Percentiles rank a stretch among this genome's conserved stretches.
These are phyloP conservation scores for Amanita muscaria DNA, from an alignment of 768 basidiomycete genomes.

Conservation along the genomic window DNA sequence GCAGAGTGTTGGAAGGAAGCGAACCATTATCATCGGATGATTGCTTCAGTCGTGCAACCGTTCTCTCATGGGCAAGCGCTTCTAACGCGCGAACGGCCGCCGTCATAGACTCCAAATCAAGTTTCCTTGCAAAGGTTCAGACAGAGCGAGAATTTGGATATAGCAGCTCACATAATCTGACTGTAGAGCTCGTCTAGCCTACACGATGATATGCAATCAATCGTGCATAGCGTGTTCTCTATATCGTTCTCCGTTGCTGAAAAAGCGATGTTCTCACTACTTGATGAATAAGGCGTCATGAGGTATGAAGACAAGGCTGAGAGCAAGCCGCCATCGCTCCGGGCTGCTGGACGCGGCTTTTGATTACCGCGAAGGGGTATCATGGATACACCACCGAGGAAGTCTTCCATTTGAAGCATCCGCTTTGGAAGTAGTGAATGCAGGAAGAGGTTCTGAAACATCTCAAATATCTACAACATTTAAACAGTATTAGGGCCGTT, in stretches of 20 bases:
- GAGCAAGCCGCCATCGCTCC: slow-evolving; percentile 84
- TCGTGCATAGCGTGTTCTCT: slow-evolving; percentile 89
- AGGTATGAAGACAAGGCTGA: slow-evolving; percentile 93
- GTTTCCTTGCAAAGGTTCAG: slow-evolving; percentile 39
- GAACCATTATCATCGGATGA: slow-evolving; percentile 52
- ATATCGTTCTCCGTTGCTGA: slow-evolving; percentile 88
- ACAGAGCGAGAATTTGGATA: slow-evolving; percentile 4
- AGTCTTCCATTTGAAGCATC: slow-evolving; percentile 97
- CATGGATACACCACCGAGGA: slow-evolving; percentile 87
- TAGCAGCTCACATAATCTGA: slow-evolving; percentile 72
- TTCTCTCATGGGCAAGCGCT: slow-evolving; percentile 83
- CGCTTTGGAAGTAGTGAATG: slow-evolving; percentile 84
- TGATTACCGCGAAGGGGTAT: slow-evolving; percentile 81
- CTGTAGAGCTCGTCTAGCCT: slow-evolving; percentile 89
- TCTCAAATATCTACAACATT: slow-evolving; percentile 79
- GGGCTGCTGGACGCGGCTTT: slow-evolving; percentile 49
- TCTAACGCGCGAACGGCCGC: slow-evolving; percentile 83
- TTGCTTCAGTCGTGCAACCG: slow-evolving; percentile 68
- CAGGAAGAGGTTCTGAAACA: slow-evolving; percentile 94
- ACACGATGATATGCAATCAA: slow-evolving; percentile 93
- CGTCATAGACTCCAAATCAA: slow-evolving; percentile 71
- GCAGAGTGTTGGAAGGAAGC: slow-evolving; percentile 42
- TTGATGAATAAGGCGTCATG: slow-evolving; percentile 84
- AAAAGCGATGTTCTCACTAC: slow-evolving; percentile 66
- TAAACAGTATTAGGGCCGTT: not conserved